These are phyloP conservation scores for Penicillium sp. DNA, from an alignment of 2,329 filamentous ascomycete genomes.

Conservation along the genomic window DNA sequence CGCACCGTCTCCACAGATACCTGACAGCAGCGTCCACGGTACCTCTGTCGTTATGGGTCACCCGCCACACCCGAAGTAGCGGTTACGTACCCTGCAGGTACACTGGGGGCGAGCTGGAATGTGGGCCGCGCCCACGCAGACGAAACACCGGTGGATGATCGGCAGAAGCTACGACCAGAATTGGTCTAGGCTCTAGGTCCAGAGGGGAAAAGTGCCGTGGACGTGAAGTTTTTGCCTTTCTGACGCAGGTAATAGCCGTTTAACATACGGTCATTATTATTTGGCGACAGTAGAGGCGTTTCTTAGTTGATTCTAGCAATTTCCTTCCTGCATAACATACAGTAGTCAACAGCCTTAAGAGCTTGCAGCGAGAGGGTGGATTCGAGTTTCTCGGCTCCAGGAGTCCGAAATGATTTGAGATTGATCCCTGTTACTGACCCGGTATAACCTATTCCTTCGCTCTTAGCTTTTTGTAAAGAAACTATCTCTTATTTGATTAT, in stretches of 20 bases:
- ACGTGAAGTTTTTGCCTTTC: not conserved
- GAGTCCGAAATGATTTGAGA: not conserved
- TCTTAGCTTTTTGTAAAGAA: not conserved
- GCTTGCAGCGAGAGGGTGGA: too few relatives aligned
- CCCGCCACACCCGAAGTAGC: slow-evolving; percentile 7
- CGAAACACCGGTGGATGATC: slow-evolving; percentile 27
- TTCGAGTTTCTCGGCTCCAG: too few relatives aligned
- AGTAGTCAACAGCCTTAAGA: too few relatives aligned
- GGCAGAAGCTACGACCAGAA: slow-evolving; percentile 10
- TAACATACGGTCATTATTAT: too few relatives aligned
- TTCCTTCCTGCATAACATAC: too few relatives aligned
- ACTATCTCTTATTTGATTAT: not conserved
- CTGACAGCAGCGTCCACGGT: slow-evolving; percentile 5
- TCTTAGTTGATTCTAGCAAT: too few relatives aligned
- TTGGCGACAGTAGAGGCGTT: too few relatives aligned
- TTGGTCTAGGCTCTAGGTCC: not conserved
- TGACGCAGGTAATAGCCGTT: not conserved
- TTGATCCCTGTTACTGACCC: not conserved
- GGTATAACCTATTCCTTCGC: too few relatives aligned
- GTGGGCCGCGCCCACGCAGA: slow-evolving; percentile 17
- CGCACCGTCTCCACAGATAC: not conserved
- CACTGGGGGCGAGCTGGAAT: slow-evolving; percentile 15
- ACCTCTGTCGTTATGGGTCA: slow-evolving; percentile 5
- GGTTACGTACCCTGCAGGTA: slow-evolving; percentile 16
- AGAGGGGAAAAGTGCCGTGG: not conserved